phyloP scores from a whole-genome alignment of 164 flowering plant genomes.

The Berberis vulgaris region DNA sequence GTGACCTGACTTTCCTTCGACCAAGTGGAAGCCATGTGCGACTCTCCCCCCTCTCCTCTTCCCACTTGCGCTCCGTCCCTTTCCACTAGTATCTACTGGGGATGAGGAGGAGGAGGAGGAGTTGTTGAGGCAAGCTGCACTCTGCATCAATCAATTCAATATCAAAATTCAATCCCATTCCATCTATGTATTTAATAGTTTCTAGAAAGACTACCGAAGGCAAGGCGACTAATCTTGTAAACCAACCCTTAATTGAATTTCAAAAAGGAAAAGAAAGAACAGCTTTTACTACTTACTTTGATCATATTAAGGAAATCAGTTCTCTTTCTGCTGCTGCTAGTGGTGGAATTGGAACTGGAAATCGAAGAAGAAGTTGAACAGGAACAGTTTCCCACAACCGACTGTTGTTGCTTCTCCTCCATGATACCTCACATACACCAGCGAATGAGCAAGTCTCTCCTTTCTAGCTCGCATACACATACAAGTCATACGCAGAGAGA shows the following conservation, averaged over 20 bases:
- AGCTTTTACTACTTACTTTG: neutral
- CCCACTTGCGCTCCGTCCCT: slow-evolving; percentile 38
- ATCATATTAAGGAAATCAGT: neutral
- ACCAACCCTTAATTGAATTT: too few relatives aligned
- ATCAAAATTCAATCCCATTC: too few relatives aligned
- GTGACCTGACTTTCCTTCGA: slow-evolving; percentile 84
- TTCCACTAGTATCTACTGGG: slow-evolving; percentile 29
- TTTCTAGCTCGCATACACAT: too few relatives aligned
- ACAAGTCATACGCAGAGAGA: too few relatives aligned
- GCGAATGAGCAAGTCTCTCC: too few relatives aligned
- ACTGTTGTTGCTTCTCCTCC: too few relatives aligned
- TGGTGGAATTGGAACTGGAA: neutral
- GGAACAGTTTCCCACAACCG: too few relatives aligned
- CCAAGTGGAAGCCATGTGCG: slow-evolving; percentile 69
- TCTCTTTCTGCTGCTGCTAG: neutral
- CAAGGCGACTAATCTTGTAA: too few relatives aligned
- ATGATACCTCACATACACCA: too few relatives aligned
- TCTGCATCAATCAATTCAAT: neutral
- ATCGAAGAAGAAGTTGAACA: neutral
- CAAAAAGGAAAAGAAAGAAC: too few relatives aligned
- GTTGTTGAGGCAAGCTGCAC: neutral
- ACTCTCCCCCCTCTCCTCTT: slow-evolving; percentile 32
- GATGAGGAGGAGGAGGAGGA: slow-evolving; percentile 1
- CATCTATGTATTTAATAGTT: too few relatives aligned
- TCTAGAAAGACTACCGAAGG: too few relatives aligned